Evolutionary conservation across 2,329 filamentous ascomycete genomes (phyloP).

Genomic region (Fusarium coffeatum): DNA sequence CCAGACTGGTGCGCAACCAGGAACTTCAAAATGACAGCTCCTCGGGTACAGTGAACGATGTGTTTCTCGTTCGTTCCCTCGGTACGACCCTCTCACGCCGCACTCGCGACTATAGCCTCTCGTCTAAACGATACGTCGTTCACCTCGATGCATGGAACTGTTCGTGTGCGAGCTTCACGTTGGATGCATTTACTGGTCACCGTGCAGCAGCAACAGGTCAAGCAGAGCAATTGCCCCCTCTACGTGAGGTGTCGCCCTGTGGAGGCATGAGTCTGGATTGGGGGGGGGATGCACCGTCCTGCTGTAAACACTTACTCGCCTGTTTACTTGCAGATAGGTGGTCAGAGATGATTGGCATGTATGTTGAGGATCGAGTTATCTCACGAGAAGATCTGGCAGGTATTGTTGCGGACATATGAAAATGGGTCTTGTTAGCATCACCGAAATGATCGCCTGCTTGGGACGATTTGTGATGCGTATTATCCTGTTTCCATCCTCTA

Average conservation of each 20-base stretch:
- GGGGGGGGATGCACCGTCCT: conserved; percentile 62
- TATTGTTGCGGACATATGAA: conserved; percentile 63
- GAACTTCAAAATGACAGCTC: neutral
- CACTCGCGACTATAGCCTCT: conserved; percentile 22
- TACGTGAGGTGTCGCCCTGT: conserved; percentile 54
- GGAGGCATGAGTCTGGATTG: conserved; percentile 62
- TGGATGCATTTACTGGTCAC: conserved; percentile 70
- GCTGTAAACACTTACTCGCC: conserved; percentile 90
- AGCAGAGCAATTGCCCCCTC: neutral
- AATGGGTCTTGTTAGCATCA: conserved; percentile 9
- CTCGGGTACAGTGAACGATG: conserved; percentile 31
- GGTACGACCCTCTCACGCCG: conserved; percentile 50
- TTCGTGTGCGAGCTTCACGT: conserved; percentile 85
- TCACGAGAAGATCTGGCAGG: conserved; percentile 78
- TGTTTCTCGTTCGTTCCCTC: conserved; percentile 75
- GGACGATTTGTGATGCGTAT: conserved; percentile 35
- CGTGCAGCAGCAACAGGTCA: conserved; percentile 7
- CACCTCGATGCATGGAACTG: conserved; percentile 85
- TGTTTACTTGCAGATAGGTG: conserved; percentile 80
- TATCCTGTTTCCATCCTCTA: conserved; percentile 42
- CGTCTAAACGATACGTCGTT: conserved; percentile 71
- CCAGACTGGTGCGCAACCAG: conserved; percentile 55
- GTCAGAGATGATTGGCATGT: conserved; percentile 64
- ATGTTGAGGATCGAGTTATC: conserved; percentile 66
- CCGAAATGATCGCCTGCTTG: conserved; percentile 7